A percentile compares a stretch with the other conserved stretches of the same genome.
Conservation (phyloP, 306 rosid genomes). For the Rosa rugosa region DNA sequence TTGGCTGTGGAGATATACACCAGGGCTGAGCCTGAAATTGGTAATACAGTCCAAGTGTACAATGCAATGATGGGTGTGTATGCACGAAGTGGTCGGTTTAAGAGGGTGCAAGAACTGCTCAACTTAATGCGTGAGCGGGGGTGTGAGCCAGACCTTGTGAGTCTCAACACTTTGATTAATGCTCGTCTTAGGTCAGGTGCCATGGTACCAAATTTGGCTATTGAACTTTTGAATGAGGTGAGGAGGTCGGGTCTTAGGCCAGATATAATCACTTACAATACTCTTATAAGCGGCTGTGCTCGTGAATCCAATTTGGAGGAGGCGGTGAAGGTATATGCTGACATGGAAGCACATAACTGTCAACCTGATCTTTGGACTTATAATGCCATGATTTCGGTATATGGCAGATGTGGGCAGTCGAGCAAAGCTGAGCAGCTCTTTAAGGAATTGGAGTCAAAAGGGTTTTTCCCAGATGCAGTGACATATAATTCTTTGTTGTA, state of each 20-base stretch:
- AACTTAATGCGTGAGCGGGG: conserved; percentile 71
- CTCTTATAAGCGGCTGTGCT: conserved; percentile 87
- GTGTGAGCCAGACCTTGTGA: conserved; percentile 82
- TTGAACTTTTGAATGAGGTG: conserved; percentile 69
- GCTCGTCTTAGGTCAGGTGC: conserved; percentile 73
- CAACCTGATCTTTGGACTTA: conserved; percentile 98
- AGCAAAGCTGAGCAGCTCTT: conserved; percentile 68
- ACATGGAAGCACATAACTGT: conserved; percentile 65
- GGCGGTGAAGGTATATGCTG: conserved; percentile 55
- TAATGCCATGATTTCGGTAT: conserved; percentile 93
- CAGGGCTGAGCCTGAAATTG: conserved; percentile 51
- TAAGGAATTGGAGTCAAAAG: conserved; percentile 69
- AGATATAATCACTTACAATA: conserved; percentile 82
- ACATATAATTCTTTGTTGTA: conserved; percentile 81
- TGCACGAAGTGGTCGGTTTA: conserved; percentile 68
- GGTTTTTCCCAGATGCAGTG: conserved; percentile 89
- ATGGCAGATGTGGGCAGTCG: conserved; percentile 77
- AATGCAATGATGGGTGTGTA: conserved; percentile 96
- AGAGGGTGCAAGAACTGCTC: conserved; percentile 60
- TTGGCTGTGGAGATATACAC: conserved; percentile 79
- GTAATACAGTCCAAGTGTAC: conserved; percentile 73
- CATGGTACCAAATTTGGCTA: conserved; percentile 58
- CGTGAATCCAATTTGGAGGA: conserved; percentile 82
- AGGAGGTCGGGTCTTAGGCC: conserved; percentile 78
- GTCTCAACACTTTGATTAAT: conserved; percentile 86